A percentile compares a stretch with the other conserved stretches of the same genome.
phyloP scores from a whole-genome alignment of 1,284 basidiomycete species.

The Ceratobasidium sp. region DNA sequence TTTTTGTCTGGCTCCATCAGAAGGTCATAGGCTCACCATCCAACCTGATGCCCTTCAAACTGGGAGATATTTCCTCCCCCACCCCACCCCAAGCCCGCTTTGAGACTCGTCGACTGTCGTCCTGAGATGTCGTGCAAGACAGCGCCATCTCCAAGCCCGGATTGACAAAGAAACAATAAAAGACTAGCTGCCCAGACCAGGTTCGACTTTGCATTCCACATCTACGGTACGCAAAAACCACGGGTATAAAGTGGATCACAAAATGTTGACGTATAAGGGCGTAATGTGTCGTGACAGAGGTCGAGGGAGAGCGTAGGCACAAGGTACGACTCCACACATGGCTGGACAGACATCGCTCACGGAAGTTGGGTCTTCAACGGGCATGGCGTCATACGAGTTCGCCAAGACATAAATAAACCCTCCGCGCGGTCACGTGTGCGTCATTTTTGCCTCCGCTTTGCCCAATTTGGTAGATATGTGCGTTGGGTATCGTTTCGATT shows the following conservation, averaged over 20 bases:
- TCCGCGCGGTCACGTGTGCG: neutral
- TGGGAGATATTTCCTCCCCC: slow-evolving; percentile 35
- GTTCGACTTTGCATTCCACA: neutral
- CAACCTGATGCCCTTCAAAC: slow-evolving; percentile 34
- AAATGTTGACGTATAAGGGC: neutral
- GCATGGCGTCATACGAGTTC: neutral
- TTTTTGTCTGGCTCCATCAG: neutral
- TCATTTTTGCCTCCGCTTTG: too few relatives aligned
- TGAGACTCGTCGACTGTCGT: neutral
- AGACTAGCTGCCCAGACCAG: neutral
- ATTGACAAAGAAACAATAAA: neutral
- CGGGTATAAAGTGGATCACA: neutral
- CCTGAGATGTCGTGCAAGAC: too few relatives aligned
- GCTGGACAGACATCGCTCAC: neutral
- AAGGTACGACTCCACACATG: neutral
- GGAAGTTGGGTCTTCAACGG: neutral
- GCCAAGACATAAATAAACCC: slow-evolving; percentile 12
- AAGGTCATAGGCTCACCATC: slow-evolving; percentile 11
- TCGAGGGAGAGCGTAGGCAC: neutral
- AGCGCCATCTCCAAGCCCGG: neutral
- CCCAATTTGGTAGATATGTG: too few relatives aligned
- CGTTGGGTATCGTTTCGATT: too few relatives aligned
- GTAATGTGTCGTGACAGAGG: neutral
- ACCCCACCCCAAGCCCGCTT: slow-evolving; percentile 29
- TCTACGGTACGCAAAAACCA: neutral